Percentiles rank a stretch among this genome's conserved stretches.
These are phyloP conservation scores for Psidium guajava DNA, from an alignment of 345 rosid genomes.

Conservation along the genomic window DNA sequence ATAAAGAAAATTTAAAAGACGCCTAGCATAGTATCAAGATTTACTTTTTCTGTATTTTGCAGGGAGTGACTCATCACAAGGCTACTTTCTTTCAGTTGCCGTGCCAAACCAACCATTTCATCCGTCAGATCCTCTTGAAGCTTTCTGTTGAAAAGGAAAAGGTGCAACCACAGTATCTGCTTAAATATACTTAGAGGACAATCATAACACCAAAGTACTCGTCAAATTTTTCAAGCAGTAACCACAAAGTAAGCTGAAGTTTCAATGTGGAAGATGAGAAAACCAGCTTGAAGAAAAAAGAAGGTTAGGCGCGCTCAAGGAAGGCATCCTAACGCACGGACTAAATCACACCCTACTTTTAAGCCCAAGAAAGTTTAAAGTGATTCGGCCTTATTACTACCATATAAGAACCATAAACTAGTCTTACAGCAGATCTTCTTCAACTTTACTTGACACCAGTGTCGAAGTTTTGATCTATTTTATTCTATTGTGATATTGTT, in stretches of 20 bases:
- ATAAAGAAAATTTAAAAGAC: not conserved
- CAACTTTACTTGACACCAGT: not conserved
- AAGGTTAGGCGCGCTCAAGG: not conserved
- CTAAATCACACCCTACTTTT: not conserved
- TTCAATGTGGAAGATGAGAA: not conserved
- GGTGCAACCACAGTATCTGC: not conserved
- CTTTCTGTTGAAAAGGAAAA: conserved; percentile 25
- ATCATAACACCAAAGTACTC: not conserved
- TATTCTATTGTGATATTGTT: not conserved
- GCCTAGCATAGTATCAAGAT: not conserved
- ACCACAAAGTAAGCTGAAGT: not conserved
- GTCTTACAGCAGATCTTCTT: not conserved
- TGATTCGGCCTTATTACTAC: not conserved
- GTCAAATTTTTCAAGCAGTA: not conserved
- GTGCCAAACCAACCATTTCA: conserved; percentile 87
- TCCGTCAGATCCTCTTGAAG: conserved; percentile 80
- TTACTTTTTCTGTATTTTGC: conserved; percentile 69
- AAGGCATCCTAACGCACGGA: not conserved
- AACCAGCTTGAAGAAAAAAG: not conserved
- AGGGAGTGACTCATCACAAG: conserved; percentile 71
- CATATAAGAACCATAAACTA: too few relatives aligned
- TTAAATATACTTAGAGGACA: not conserved
- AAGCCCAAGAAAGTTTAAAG: not conserved
- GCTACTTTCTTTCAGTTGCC: conserved; percentile 76
- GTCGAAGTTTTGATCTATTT: too few relatives aligned